A percentile compares a stretch with the other conserved stretches of the same genome.
Evolutionary conservation across 495 filamentous ascomycete genomes (phyloP).

Genomic region (Penicillium salamii): DNA sequence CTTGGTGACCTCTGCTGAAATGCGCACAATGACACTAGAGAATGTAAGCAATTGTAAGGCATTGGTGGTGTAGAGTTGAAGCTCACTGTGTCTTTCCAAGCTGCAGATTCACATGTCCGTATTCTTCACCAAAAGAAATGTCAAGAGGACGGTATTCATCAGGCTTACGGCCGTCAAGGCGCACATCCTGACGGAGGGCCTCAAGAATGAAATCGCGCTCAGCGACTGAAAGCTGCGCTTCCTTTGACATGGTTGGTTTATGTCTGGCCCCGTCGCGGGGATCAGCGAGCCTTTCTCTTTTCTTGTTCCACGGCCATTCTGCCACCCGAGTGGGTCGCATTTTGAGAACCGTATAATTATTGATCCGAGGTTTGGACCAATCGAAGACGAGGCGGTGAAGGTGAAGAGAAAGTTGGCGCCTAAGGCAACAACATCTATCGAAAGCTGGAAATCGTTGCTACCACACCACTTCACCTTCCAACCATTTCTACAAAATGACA

Average conservation of each 20-base stretch:
- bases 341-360: conserved; percentile 11
- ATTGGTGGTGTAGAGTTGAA: not conserved
- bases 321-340: conserved; percentile 22
- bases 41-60: conserved; percentile 5
- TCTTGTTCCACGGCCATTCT: conserved; percentile 23
- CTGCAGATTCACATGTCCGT: conserved; percentile 85
- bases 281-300: conserved; percentile 21
- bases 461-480: not conserved
- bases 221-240: conserved; percentile 76
- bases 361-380: conserved; percentile 1
- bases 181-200: conserved; percentile 70
- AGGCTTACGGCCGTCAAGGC: conserved; percentile 77
- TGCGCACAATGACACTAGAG: conserved; percentile 72
- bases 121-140: conserved; percentile 82
- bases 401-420: not conserved
- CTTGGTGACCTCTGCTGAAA: conserved; percentile 81
- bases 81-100: conserved; percentile 85
- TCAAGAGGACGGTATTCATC: conserved; percentile 75
- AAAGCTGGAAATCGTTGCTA: not conserved
- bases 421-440: not conserved
- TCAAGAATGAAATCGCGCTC: conserved; percentile 75
- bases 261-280: conserved; percentile 25
- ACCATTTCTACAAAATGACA: conserved; percentile 51
- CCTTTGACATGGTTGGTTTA: conserved; percentile 71
- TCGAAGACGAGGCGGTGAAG: conserved; percentile 9